Percentiles rank a stretch among this genome's conserved stretches.
phyloP scores from a whole-genome alignment of 2,329 filamentous ascomycete species.

The Endocalyx cinctus region DNA sequence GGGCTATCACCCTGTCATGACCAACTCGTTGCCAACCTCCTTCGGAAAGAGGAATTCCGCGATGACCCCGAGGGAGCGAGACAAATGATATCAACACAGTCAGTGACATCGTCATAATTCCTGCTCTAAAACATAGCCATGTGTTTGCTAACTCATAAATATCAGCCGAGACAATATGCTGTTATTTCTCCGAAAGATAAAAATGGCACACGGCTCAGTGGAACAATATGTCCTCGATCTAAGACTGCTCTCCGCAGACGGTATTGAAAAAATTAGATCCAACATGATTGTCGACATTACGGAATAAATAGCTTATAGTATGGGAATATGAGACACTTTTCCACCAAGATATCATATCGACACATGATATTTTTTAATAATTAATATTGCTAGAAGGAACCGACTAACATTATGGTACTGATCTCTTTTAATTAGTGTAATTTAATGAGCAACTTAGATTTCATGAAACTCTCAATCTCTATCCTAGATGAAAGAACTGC shows the following conservation, averaged over 20 bases:
- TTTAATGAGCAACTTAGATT: too few species aligned
- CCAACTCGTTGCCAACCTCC: not conserved
- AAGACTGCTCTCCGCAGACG: conserved; percentile 52
- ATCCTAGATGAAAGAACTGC: too few species aligned
- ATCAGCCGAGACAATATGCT: conserved; percentile 44
- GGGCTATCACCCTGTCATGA: not conserved
- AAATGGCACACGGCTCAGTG: conserved; percentile 55
- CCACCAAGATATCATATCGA: too few species aligned
- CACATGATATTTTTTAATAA: too few species aligned
- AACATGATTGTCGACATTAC: conserved; percentile 28
- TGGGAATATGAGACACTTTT: too few species aligned
- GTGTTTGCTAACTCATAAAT: not conserved
- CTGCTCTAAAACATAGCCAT: not conserved
- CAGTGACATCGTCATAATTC: not conserved
- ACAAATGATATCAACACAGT: not conserved
- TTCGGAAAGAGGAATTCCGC: not conserved
- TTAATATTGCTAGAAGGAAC: too few species aligned
- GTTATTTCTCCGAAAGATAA: conserved; percentile 49
- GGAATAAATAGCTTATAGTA: too few species aligned
- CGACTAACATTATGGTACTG: too few species aligned
- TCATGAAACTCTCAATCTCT: too few species aligned
- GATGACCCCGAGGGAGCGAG: not conserved
- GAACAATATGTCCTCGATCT: conserved; percentile 58
- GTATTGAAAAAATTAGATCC: conserved; percentile 37
- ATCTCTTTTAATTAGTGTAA: too few species aligned